Evolutionary conservation across 768 basidiomycete species (phyloP).

Genomic region (Lyophyllum semitale): DNA sequence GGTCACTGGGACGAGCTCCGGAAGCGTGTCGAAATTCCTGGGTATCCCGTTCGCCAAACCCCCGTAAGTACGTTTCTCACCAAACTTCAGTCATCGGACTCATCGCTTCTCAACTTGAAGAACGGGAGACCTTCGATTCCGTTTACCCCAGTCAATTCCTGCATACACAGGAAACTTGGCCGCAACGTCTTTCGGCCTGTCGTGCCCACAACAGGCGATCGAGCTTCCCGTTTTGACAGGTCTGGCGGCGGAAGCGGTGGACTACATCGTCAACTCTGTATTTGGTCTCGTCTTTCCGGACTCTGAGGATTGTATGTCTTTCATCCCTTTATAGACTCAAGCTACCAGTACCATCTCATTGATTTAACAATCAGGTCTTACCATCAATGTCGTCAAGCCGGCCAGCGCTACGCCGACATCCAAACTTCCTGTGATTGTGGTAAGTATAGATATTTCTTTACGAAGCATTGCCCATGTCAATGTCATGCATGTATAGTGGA

Average conservation of each 20-base stretch:
- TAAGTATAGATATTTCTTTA: constrained; percentile 25
- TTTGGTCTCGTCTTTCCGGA: constrained; percentile 30
- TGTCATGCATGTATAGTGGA: constrained; percentile 38
- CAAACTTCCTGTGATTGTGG: constrained; percentile 56
- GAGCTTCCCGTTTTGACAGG: constrained; percentile 34
- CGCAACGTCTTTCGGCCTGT: constrained; percentile 42
- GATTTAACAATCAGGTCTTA: constrained; percentile 39
- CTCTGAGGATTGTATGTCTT: constrained; percentile 47
- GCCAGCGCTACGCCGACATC: constrained; percentile 35
- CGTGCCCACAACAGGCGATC: constrained; percentile 49
- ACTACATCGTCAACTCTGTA: constrained; percentile 33
- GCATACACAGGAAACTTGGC: constrained; percentile 35
- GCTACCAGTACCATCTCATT: not conserved
- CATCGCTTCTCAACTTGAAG: constrained; percentile 20
- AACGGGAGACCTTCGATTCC: constrained; percentile 40
- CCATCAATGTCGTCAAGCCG: constrained; percentile 54
- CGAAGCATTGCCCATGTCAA: not conserved
- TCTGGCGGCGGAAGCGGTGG: constrained; percentile 33
- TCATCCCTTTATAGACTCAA: not conserved
- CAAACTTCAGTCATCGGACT: not conserved
- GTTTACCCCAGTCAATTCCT: constrained; percentile 38
- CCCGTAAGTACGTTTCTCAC: constrained; percentile 38
- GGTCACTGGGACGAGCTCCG: constrained; percentile 40
- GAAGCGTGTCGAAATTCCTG: constrained; percentile 39
- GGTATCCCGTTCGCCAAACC: constrained; percentile 60